Base-by-base conservation (phyloP, 306 rosid species). In the Citrullus colocynthis region DNA sequence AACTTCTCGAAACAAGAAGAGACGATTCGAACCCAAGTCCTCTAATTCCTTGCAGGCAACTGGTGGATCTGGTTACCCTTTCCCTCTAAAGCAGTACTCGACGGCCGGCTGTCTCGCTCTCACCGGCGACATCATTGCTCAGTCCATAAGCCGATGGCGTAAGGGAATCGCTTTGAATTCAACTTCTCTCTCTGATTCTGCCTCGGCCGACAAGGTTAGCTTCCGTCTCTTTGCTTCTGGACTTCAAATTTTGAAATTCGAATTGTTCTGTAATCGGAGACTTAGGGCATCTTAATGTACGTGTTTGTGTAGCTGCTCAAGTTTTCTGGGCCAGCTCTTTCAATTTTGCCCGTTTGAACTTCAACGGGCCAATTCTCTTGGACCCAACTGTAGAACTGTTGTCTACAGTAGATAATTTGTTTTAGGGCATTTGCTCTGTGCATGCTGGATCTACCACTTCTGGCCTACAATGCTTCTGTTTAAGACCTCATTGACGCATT, bases 21-120 rank as follows among this genome's bases (percentile, higher is more conserved):
- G 81, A 39, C 81, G 85, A 16, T 81, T 85, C 60, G 79, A 86
- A 13, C 85, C 97, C 48, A 82, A 80, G n/a, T 83, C 85, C 6
- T 84, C 88, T 9, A 83, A 76, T 75, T 85, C 85, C 13, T 77
- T 37, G 42, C 84, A 88, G n/a, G 80, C 93, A 1, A 81, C 88
- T 36, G 83, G 81, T 69, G 81, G 91, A 78, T 75, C 86, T 52
- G 88, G 88, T 81, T 83, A 55, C 74, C 83, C 56, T 66, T 89
- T 95, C 76, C 99, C 99, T 49, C 36, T 95, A 20, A 88, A 88
- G 83, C 97, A 92, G 86, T 94, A 97, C 54, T 72, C 58, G 73
- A 89, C 90, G 9, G 99, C 99, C 24, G 89, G 91, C 82, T 78
- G 91, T 12, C 86, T 88, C 76, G 79, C 82, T 75, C 74, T 86